Base-by-base conservation (phyloP, 2,329 filamentous ascomycete genomes). In the Calonectria hawksworthii region DNA sequence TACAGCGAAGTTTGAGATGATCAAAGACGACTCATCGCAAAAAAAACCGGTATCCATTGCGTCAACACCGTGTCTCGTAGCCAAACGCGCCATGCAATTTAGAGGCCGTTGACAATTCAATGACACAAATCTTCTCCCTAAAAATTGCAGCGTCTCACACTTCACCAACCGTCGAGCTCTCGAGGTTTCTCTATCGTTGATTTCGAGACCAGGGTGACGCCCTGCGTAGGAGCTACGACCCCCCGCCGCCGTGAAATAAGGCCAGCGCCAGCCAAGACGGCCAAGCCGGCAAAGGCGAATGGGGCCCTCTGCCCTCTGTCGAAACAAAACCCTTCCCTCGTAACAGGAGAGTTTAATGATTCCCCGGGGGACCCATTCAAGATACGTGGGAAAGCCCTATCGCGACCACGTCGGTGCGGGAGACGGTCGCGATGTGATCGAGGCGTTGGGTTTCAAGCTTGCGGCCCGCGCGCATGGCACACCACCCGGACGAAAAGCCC, bases 351-450 rank as follows among this genome's bases (percentile, higher is more conserved):
- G 34, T 63, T 63, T 63, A 36, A 38, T 63, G 34, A 41, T 41
- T 63, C 21, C 56, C 56, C 23, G 18, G 34, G 34, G 34, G 14
- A 2, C n/a, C 34, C 34, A 14, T 41, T 5, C 23, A 38, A 38
- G 56, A 61, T 61, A 61, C 56, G 56, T 61, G 56, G 34, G 14
- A 61, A 61, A 61, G 56, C 56, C 56, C 56, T 61, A 61, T n/a
- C n/a, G 36, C 36, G 56, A 61, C 56, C 56, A 61, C 56, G 32
- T 61, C 34, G 56, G 34, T 26, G 36, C 30, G n/a, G 26, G 38
- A 38, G n/a, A 61, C 56, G 23, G 51, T 32, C 28, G n/a, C 56
- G 56, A 28, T 54, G 34, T 47, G 44, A 47, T 23, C 44, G 5
- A 47, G 44, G 44, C 30, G n/a, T 63, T 63, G 30, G 34, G 34